Evolutionary conservation across 768 basidiomycete species (phyloP), one percentile per base, ranked within the genome.

Genomic region (Lactifluus piperatus): DNA sequence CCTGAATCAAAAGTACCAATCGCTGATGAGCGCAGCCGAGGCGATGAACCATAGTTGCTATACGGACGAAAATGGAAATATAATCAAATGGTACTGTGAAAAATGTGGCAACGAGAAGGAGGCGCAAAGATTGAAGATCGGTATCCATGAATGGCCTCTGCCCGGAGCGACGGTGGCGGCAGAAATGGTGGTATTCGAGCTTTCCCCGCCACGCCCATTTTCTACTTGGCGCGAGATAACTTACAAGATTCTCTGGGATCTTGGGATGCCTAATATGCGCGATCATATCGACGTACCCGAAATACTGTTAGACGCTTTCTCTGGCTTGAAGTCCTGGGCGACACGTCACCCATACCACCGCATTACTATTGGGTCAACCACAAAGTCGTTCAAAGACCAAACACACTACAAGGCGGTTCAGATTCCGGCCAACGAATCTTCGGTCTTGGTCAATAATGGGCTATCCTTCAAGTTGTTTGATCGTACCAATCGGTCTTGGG

Each of bases 161-260:
- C 43, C 54, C 18, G 3, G 16, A 2, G 41, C 7, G 8, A 7
- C 7, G 0, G 3, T 20, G 4, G 22, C 20, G 5, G 41, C 59
- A 27, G 39, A 49, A 16, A 10, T 34, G 8, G 43, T 30, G 1
- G 49, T 51, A 7, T 60, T 60, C n/a, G 58, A 60, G 18, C 41
- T 60, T 1, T 39, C 16, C 8, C 46, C 43, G 3, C 58, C 58
- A 1, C 27, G 22, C 8, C 41, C 41, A 3, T 56, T 60, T 37
- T 49, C 58, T 20, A 30, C 22, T 7, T 60, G 58, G 58, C 36
- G 58, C 5, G 54, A 46, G 18, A 45, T 48, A 4, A 60, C 54
- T 3, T 51, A 22, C 39, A 50, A 18, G 29, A 39, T 60, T n/a
- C 59, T 60, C 27, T 20, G 13, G 18, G 59, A 60, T 34, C 27